Evolutionary conservation across 2,329 filamentous ascomycete species (phyloP).

Genomic region (Penicillium sp.): DNA sequence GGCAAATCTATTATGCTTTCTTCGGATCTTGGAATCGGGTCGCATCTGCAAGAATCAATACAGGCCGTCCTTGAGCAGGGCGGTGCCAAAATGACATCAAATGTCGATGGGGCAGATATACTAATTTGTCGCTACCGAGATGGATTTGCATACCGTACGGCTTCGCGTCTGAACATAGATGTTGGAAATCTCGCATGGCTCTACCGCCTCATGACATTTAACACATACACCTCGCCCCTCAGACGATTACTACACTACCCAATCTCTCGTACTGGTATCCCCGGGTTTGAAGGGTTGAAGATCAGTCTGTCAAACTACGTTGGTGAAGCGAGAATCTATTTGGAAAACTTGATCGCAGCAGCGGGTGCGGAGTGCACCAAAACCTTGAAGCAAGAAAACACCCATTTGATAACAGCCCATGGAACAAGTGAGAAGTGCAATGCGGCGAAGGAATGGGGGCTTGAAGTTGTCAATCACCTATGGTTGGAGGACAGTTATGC

Average conservation of each 20-base stretch:
- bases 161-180: slow-evolving; percentile 73
- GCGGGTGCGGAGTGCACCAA: slow-evolving; percentile 88
- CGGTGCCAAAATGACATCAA: slow-evolving; percentile 66
- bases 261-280: slow-evolving; percentile 70
- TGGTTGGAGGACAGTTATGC: slow-evolving; percentile 98
- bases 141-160: slow-evolving; percentile 72
- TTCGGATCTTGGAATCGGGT: slow-evolving; percentile 68
- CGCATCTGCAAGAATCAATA: slow-evolving; percentile 66
- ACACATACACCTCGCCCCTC: slow-evolving; percentile 83
- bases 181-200: slow-evolving; percentile 94
- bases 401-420: slow-evolving; percentile 89
- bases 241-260: slow-evolving; percentile 87
- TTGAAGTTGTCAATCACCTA: slow-evolving; percentile 86
- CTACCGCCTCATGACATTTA: slow-evolving; percentile 84
- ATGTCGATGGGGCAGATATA: slow-evolving; percentile 71
- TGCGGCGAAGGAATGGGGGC: slow-evolving; percentile 88
- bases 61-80: slow-evolving; percentile 68
- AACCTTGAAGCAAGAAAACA: slow-evolving; percentile 92
- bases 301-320: slow-evolving; percentile 97
- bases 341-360: slow-evolving; percentile 86
- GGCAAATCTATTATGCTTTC: slow-evolving; percentile 76
- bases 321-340: slow-evolving; percentile 86
- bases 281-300: slow-evolving; percentile 70
- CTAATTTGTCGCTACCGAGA: slow-evolving; percentile 86
- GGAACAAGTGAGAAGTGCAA: slow-evolving; percentile 88